A percentile compares a stretch with the other conserved stretches of the same genome.
Evolutionary conservation across 148 eudicot genomes (phyloP).

Genomic region (Rhododendron ovatum): DNA sequence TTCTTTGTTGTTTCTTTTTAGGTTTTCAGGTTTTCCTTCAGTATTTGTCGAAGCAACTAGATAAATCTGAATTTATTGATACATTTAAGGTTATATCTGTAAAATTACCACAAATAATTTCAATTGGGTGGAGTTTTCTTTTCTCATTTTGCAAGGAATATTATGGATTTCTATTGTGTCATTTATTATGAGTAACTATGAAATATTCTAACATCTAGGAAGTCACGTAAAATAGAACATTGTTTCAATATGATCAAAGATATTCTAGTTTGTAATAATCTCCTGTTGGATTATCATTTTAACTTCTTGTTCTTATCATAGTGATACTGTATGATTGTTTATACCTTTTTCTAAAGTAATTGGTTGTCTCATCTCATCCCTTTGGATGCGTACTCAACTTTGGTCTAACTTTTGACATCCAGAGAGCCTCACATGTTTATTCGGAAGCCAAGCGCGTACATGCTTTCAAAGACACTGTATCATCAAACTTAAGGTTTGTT

Average conservation of each 20-base stretch:
- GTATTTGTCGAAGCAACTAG: not conserved
- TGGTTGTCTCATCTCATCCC: not conserved
- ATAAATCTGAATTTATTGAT: not conserved
- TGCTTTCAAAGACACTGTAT: conserved; percentile 89
- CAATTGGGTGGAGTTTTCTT: not conserved
- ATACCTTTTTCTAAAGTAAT: not conserved
- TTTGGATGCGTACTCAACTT: not conserved
- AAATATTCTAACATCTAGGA: not conserved
- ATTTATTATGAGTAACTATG: not conserved
- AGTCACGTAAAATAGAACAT: not conserved
- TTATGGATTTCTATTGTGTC: not conserved
- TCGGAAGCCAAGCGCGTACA: conserved; percentile 96
- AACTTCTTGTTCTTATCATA: not conserved
- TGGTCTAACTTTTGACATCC: conserved; percentile 16
- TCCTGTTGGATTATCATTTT: not conserved
- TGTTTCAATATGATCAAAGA: not conserved
- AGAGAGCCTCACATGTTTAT: conserved; percentile 96
- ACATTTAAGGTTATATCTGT: not conserved
- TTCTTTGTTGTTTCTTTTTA: not conserved
- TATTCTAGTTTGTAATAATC: not conserved
- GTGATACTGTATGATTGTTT: not conserved
- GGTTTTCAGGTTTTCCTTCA: not conserved
- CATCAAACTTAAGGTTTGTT: conserved; percentile 65
- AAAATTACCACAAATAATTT: not conserved
- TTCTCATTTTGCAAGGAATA: not conserved